Conservation (phyloP, 768 basidiomycete species). For the Astraeus odoratus region DNA sequence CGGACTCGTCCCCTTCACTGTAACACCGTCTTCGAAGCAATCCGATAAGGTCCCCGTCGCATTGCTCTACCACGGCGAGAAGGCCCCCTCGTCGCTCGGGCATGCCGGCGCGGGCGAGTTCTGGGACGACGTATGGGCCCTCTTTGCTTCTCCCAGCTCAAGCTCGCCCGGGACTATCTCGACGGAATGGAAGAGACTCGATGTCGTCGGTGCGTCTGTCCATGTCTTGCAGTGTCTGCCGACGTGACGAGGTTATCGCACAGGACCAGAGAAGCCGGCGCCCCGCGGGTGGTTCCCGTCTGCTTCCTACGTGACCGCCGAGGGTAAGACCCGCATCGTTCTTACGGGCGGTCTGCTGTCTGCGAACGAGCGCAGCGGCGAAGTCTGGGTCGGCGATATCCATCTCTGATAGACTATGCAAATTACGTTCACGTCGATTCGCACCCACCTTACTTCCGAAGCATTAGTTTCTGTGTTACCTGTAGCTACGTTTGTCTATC, state of each 20-base stretch:
- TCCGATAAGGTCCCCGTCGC: conserved; percentile 17
- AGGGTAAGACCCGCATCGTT: conserved; percentile 22
- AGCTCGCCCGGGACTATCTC: neutral
- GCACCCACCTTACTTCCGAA: too few species aligned
- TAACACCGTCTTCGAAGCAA: neutral
- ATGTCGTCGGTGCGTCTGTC: conserved; percentile 2
- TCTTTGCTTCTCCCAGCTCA: conserved; percentile 14
- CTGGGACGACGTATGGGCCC: conserved; percentile 33
- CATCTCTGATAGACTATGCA: conserved; percentile 13
- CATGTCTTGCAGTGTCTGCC: neutral
- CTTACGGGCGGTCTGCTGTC: conserved; percentile 36
- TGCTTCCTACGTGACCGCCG: conserved; percentile 17
- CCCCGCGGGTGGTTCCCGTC: conserved; percentile 40
- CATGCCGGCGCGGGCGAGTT: conserved; percentile 36
- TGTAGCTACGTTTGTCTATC: too few species aligned
- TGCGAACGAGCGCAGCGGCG: conserved; percentile 34
- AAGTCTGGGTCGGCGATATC: conserved; percentile 36
- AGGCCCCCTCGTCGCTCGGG: conserved; percentile 28
- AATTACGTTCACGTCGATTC: too few species aligned
- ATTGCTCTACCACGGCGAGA: conserved; percentile 32
- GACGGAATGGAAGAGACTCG: conserved; percentile 23
- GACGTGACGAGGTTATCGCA: neutral
- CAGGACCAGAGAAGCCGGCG: conserved; percentile 16
- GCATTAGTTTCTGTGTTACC: too few species aligned
- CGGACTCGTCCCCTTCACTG: conserved; percentile 24